Evolutionary conservation across 2,329 filamentous ascomycete genomes (phyloP).

Genomic region (Aspergillus transmontanensis): DNA sequence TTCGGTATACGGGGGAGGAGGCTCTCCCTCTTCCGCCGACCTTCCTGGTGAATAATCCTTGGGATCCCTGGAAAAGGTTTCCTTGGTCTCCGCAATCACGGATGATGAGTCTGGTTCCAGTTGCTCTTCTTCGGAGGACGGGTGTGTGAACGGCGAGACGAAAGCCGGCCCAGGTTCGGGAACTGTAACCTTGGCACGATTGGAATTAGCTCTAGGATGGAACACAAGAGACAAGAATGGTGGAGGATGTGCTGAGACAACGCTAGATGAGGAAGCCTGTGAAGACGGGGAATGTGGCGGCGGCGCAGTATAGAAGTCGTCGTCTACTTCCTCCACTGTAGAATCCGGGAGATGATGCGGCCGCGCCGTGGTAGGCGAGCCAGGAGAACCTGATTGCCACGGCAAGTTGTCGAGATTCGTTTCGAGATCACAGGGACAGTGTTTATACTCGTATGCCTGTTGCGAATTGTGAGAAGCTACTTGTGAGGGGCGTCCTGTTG

Average conservation of each 20-base stretch:
- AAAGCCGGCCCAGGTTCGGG: constrained; percentile 52
- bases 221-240: constrained; percentile 68
- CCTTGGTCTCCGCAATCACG: constrained; percentile 75
- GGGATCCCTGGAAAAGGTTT: constrained; percentile 76
- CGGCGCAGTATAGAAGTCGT: constrained; percentile 42
- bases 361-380: constrained; percentile 50
- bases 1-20: constrained; percentile 93
- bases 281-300: constrained; percentile 42
- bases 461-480: constrained; percentile 6
- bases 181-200: constrained; percentile 44
- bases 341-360: constrained; percentile 39
- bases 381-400: constrained; percentile 28
- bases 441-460: constrained; percentile 1
- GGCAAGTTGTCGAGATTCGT: constrained; percentile 36
- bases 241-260: constrained; percentile 59
- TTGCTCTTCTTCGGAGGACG: constrained; percentile 54
- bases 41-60: constrained; percentile 77
- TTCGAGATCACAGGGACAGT: constrained; percentile 3
- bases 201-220: constrained; percentile 43
- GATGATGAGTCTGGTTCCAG: constrained; percentile 50
- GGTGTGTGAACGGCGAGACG: constrained; percentile 54
- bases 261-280: constrained; percentile 49
- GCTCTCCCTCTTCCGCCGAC: constrained; percentile 77
- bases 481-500: constrained; percentile 12
- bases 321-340: constrained; percentile 44